Evolutionary conservation across 2,329 filamentous ascomycete species (phyloP).

Genomic region (Leptographium flavum): DNA sequence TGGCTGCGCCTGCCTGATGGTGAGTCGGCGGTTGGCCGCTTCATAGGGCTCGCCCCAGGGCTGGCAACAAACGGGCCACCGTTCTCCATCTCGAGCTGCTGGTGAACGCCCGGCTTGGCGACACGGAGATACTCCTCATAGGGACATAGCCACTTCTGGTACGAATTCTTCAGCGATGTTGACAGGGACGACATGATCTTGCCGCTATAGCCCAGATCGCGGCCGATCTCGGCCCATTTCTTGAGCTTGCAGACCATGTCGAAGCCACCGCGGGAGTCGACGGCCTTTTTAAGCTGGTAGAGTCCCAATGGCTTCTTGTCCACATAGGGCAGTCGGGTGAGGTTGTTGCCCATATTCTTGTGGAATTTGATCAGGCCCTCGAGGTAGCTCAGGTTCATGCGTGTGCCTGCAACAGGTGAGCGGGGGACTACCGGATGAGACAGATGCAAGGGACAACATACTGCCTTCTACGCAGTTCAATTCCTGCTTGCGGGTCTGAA

Average conservation of each 20-base stretch:
- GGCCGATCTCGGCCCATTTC: conserved; percentile 97
- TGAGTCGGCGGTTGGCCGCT: conserved; percentile 45
- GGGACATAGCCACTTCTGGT: conserved; percentile 89
- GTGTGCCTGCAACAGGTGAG: conserved; percentile 53
- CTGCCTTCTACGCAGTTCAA: conserved; percentile 97
- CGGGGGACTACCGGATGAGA: conserved; percentile 4
- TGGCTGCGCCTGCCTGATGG: conserved; percentile 44
- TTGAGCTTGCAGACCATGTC: conserved; percentile 94
- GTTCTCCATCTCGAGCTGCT: conserved; percentile 85
- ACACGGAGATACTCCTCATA: conserved; percentile 89
- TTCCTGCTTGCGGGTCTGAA: conserved; percentile 89
- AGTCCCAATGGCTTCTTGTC: conserved; percentile 95
- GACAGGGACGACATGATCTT: conserved; percentile 99
- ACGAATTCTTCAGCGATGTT: conserved; percentile 95
- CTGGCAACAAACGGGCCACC: conserved; percentile 80
- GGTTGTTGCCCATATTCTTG: conserved; percentile 86
- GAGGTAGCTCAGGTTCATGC: conserved; percentile 89
- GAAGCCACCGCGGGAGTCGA: conserved; percentile 87
- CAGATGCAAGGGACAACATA: conserved; percentile 31
- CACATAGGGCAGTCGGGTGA: conserved; percentile 88
- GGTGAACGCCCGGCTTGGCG: conserved; percentile 91
- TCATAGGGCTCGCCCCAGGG: conserved; percentile 55
- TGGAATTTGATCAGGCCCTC: conserved; percentile 93
- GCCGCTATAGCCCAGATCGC: conserved; percentile 91
- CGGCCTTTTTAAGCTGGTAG: conserved; percentile 91